Evolutionary conservation across 2,329 filamentous ascomycete species (phyloP), one percentile per base, ranked within the genome.

Genomic region (Leptographium flavum): DNA sequence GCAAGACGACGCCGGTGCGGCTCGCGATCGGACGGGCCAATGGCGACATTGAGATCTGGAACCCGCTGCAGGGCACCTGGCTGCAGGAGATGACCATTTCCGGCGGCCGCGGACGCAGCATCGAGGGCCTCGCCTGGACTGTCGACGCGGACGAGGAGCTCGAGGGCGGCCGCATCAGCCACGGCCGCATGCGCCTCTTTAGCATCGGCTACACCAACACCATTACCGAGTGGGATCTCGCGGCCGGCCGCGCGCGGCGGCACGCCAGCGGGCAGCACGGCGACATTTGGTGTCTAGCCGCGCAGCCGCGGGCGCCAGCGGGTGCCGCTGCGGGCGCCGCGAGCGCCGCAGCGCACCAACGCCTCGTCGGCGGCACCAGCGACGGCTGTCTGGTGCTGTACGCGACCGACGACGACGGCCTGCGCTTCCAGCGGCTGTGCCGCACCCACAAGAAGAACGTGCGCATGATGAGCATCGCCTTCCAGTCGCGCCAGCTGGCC

Each of bases 11-110:
- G 50, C 78, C 72, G 43, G 72, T 87, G 45, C 79, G 87, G 54
- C 75, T 96, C 45, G 92, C 92, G 2, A 76, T 98, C 55, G 92
- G 92, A 49, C 81, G 92, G 53, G 83, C 86, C 47, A 95, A 96
- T 60, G 92, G 92, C 55, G 86, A 94, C 58, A 92, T 98, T 55
- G 92, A 98, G 65, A 87, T 98, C 52, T 98, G 92, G 92, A 94
- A 94, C 61, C 87, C 90, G 3, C 67, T 80, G 45, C 76, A 76
- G 52, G 86, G 85, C 15, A 69, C 73, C 50, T 98, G 92, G 92
- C 75, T 87, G 52, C 92, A 96, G 60, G 92, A 98, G 67, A 79
- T 79, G 33, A 79, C 88, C 49, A 81, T 96, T 42, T 75, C 77
- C 31, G 88, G 90, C 51, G 87, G 87, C 42, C 81, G 83, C 55